Conservation (phyloP, 2,329 filamentous ascomycete species). For the Pseudocercospora ulei region DNA sequence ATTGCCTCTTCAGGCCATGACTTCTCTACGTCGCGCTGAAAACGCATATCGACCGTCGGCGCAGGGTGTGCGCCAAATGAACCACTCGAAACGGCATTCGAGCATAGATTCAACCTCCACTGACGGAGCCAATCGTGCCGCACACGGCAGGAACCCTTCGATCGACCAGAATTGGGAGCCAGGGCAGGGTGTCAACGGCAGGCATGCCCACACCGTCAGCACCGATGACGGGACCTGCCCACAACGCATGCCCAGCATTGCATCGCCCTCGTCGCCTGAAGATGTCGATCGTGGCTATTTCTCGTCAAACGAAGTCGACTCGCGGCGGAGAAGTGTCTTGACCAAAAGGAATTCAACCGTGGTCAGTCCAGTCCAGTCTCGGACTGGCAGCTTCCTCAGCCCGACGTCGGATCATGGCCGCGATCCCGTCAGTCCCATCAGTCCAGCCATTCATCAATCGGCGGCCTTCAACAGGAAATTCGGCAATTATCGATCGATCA, state of each 20-base stretch:
- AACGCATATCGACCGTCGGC: constrained; percentile 32
- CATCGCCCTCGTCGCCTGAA: constrained; percentile 31
- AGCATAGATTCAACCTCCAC: constrained; percentile 61
- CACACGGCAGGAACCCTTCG: constrained; percentile 49
- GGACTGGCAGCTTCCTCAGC: constrained; percentile 52
- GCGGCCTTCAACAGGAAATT: constrained; percentile 25
- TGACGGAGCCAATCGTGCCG: constrained; percentile 25
- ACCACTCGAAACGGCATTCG: constrained; percentile 78
- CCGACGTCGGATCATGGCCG: constrained; percentile 7
- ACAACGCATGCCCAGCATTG: constrained; percentile 31
- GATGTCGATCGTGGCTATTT: constrained; percentile 87
- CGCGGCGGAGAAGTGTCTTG: constrained; percentile 51
- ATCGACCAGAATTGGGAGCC: constrained; percentile 49
- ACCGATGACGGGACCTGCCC: constrained; percentile 19
- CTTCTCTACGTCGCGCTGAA: constrained; percentile 31
- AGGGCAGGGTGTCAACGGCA: constrained; percentile 22
- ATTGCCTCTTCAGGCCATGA: constrained; percentile 30
- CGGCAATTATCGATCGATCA: constrained; percentile 26
- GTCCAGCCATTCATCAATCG: constrained; percentile 18
- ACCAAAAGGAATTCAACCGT: constrained; percentile 51
- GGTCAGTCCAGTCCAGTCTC: constrained; percentile 38
- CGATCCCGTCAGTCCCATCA: constrained; percentile 19
- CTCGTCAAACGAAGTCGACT: constrained; percentile 73
- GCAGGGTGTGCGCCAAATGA: constrained; percentile 43
- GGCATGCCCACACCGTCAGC: constrained; percentile 24